A percentile compares a stretch with the other conserved stretches of the same genome.
These are phyloP conservation scores for Lodderomyces parapsilosis DNA, from an alignment of 1,139 yeast species.

Conservation along the genomic window DNA sequence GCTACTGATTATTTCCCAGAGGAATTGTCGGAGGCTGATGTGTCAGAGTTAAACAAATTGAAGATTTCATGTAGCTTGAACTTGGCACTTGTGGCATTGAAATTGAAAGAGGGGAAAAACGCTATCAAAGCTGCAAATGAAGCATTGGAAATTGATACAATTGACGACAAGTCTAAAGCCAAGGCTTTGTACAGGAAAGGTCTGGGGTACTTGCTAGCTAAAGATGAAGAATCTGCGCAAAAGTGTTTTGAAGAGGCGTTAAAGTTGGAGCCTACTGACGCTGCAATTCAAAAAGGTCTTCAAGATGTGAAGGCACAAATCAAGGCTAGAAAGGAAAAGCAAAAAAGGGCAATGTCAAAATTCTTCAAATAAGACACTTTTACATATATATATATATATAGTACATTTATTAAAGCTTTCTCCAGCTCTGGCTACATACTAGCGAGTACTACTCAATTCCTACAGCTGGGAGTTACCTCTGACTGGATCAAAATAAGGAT, in stretches of 20 bases:
- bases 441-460: neutral
- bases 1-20: constrained; percentile 74
- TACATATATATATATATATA: neutral
- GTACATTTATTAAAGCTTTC: neutral
- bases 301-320: constrained; percentile 55
- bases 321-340: constrained; percentile 60
- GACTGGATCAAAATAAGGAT: constrained; percentile 58
- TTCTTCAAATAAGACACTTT: constrained; percentile 52
- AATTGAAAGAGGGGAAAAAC: constrained; percentile 54
- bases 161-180: constrained; percentile 69
- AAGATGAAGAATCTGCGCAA: constrained; percentile 73
- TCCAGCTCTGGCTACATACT: no score
- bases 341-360: constrained; percentile 82
- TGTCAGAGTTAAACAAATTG: constrained; percentile 48
- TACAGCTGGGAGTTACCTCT: constrained; percentile 13
- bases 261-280: constrained; percentile 67
- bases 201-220: constrained; percentile 60
- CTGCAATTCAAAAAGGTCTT: constrained; percentile 69
- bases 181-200: constrained; percentile 90
- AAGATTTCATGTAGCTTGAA: constrained; percentile 68
- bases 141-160: constrained; percentile 62
- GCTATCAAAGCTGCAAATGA: constrained; percentile 61
- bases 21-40: constrained; percentile 56
- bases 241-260: constrained; percentile 66
- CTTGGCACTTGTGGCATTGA: constrained; percentile 72